Evolutionary conservation across 768 basidiomycete species (phyloP), one percentile per base, ranked within the genome.

Genomic region (Thelephora aurantiotincta): DNA sequence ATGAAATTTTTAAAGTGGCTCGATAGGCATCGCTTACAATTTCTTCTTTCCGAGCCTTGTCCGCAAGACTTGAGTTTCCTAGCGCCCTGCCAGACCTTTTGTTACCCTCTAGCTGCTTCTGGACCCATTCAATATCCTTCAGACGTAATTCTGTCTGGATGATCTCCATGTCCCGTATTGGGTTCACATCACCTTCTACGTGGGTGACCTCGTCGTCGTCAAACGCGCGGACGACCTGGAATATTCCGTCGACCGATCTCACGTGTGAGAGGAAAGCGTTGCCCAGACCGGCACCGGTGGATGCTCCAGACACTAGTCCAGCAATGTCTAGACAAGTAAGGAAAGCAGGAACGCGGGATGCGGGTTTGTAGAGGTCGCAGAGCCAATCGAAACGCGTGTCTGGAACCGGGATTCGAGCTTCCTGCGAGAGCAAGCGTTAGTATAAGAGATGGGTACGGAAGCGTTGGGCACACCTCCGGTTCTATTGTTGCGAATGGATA

Each of bases 141-240:
- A 99, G 67, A 43, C 92, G 74, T 16, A 99, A 70, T 65, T 99
- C 96, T 6, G 79, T 94, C 55, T 82, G 80, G 58, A 99, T 99
- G 58, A 97, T 98, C 54, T 86, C 80, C 93, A 98, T 97, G 66
- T 99, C 96, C 50, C 96, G 83, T 35, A 86, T 52, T 11, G 96
- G 96, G 65, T 98, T 74, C 49, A 99, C 92, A 56, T 98, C 96
- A 38, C 96, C 96, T 67, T 98, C 96, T 52, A 98, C 94, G 64
- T 99, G 96, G 55, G 85, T 98, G 61, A 99, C 92, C 57, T 99
- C 96, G n/a, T 92, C 84, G 58, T 99, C 96, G 59, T 98, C 96
- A 61, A 99, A 99, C 5, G 94, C 92, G 45, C 96, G 87, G 48
- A 98, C 81, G 52, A 97, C 82, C 63, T 98, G 96, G 73, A 98